Evolutionary conservation across 495 filamentous ascomycete genomes (phyloP), one percentile per base, ranked within the genome.

Genomic region (Penicillium nucicola): DNA sequence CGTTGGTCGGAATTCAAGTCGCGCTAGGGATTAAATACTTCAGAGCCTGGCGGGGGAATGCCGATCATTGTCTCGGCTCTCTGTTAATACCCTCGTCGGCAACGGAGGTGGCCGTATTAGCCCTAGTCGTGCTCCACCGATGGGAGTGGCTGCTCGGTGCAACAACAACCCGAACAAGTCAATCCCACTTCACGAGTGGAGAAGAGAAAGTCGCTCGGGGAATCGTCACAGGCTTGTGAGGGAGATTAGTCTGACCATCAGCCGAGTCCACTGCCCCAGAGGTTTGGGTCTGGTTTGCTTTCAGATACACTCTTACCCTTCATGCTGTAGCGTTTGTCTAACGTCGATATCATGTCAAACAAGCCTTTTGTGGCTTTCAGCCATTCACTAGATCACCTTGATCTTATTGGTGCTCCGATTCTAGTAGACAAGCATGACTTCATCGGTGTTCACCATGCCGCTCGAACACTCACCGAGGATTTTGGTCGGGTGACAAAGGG

Each of bases 401-500:
- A 32, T 25, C 56, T 62, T 2, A 45, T 55, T 15, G 51, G 58
- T 1, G 55, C 52, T 11, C 19, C 33, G 3, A 41, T 62, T 13
- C 14, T 65, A 15, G 46, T 55, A 13, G 64, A 66, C 18, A 42
- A 55, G 2, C 48, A 76, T 36, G 86, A 90, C 53, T 87, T 76
- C 67, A 79, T 76, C 56, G 87, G 84, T 35, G 83, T 89, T 15
- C 77, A 87, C 43, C 77, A 85, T 32, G 87, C 84, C 8, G 83
- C 81, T 9, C 68, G 78, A 19, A 83, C 86, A 57, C 72, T 91
- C 2, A 79, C 85, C 1, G 62, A 70, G n/a, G 87, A 91, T 69
- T 88, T 91, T 67, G 81, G 83, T 10, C 77, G 79, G 13, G 85
- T 87, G 3, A 87, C 84, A 9, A 83, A 83, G 17, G 72, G 68